Conservation (phyloP, 495 filamentous ascomycete species). For the Podospora pseudopauciseta region DNA sequence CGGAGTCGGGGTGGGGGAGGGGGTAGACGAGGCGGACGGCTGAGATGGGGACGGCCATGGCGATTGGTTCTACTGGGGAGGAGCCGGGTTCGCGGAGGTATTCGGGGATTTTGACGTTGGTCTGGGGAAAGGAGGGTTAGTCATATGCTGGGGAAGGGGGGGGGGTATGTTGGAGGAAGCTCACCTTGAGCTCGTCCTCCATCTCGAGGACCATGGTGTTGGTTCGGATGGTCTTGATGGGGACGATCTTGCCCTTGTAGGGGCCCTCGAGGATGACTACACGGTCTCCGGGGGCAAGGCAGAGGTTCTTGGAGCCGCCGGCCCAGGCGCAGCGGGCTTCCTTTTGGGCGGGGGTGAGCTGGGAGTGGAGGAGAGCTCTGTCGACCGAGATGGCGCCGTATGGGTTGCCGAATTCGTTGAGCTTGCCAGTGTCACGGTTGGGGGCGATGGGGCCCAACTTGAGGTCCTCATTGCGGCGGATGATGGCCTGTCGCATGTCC, state of each 20-base stretch:
- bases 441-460: slow-evolving; percentile 72
- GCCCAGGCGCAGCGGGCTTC: slow-evolving; percentile 41
- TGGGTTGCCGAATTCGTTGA: slow-evolving; percentile 35
- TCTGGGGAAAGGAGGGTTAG: slow-evolving; percentile 26
- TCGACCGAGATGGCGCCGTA: slow-evolving; percentile 27
- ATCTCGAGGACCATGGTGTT: slow-evolving; percentile 57
- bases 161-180: slow-evolving; percentile 20
- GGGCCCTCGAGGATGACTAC: slow-evolving; percentile 72
- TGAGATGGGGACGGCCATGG: slow-evolving; percentile 58
- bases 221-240: slow-evolving; percentile 55
- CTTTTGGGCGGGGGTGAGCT: slow-evolving; percentile 21
- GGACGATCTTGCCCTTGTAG: slow-evolving; percentile 78
- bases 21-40: slow-evolving; percentile 77
- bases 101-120: slow-evolving; percentile 55
- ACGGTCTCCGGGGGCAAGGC: slow-evolving; percentile 66
- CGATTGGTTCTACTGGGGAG: slow-evolving; percentile 42
- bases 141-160: slow-evolving; percentile 3
- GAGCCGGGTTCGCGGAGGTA: slow-evolving; percentile 46
- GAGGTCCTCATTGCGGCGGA: slow-evolving; percentile 61
- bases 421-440: slow-evolving; percentile 56
- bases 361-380: slow-evolving; percentile 27
- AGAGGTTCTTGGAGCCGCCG: slow-evolving; percentile 55
- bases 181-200: slow-evolving; percentile 65
- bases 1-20: slow-evolving; percentile 59
- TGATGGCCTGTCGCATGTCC: slow-evolving; percentile 31